Base-by-base conservation (phyloP, 2,329 filamentous ascomycete species). In the Phaeosphaeriaceae sp. region DNA sequence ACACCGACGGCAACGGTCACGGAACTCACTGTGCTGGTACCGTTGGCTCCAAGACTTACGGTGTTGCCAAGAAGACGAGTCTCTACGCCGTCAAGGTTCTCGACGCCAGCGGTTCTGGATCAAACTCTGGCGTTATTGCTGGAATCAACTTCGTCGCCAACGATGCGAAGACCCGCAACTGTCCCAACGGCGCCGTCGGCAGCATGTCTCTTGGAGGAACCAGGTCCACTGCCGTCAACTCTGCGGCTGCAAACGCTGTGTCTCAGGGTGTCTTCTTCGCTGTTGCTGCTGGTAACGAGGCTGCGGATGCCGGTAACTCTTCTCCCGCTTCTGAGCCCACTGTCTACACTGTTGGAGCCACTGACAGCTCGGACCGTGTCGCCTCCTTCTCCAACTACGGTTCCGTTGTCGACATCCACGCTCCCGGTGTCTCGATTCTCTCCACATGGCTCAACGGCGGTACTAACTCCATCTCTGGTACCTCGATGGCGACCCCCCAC, bases 401-500 rank as follows among this genome's bases (percentile, higher is more conserved):
- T 42, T 50, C 70, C 23, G 54, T 69, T 15, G 74, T 81, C 46
- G 76, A 79, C 52, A 66, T 79, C 30, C 78, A 78, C 54, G 78
- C 75, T 10, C 78, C 79, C 40, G 79, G 79, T 57, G 78, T 78
- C 19, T 68, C 72, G 22, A 75, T 81, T 35, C 77, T 81, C 0
- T 85, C 82, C 65, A 82, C 86, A 50, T 88, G 75, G 76, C 66
- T 68, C 49, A 71, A 81, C 52, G 76, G 78, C 52, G 78, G 77
- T 52, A 77, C 74, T 32, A 81, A 80, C 65, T 80, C 77, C 59
- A 84, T 89, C 69, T 85, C 83, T 21, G 88, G 88, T 52, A 90
- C 88, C 22, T 87, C 83, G 54, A 89, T 89, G 88, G 89, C 89
- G 52, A 84, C 85, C 40, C 90, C 90, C 17, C 89, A 92, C 74